Conservation (phyloP, 2,329 filamentous ascomycete species). For the Fusarium torulosum region DNA sequence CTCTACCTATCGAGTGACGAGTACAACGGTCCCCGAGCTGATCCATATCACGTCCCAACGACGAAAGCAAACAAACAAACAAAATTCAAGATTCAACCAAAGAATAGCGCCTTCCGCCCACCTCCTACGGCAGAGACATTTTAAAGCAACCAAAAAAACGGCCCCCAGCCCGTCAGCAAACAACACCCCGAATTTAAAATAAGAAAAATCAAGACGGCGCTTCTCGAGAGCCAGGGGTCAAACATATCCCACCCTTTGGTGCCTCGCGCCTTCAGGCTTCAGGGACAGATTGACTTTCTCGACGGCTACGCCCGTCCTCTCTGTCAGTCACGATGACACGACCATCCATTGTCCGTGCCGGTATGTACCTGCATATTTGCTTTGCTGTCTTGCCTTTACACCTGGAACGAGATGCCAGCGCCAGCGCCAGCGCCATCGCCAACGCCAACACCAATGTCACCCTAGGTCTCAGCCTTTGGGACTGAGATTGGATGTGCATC, state of each 20-base stretch:
- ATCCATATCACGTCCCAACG: constrained; percentile 21
- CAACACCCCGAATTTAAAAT: constrained; percentile 16
- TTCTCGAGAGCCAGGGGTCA: constrained; percentile 36
- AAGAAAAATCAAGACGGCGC: constrained; percentile 28
- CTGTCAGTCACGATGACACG: constrained; percentile 64
- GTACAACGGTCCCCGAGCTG: constrained; percentile 22
- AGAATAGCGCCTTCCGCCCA: constrained; percentile 29
- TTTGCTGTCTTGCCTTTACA: constrained; percentile 21
- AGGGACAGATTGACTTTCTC: constrained; percentile 37
- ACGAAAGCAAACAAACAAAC: constrained; percentile 22
- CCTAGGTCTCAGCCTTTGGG: constrained; percentile 18
- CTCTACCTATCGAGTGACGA: constrained; percentile 21
- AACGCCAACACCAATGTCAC: constrained; percentile 14
- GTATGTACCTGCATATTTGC: constrained; percentile 58
- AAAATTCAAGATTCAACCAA: constrained; percentile 7
- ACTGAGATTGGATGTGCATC: constrained; percentile 20
- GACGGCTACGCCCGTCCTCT: constrained; percentile 36
- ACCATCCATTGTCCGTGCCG: constrained; percentile 70
- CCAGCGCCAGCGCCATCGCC: constrained; percentile 3
- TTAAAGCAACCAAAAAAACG: neutral
- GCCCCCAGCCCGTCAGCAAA: constrained; percentile 33
- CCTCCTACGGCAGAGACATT: constrained; percentile 11
- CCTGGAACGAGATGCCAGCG: constrained; percentile 10
- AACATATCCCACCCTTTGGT: constrained; percentile 27
- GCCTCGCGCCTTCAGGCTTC: constrained; percentile 37